Percentiles rank a stretch among this genome's conserved stretches.
phyloP scores from a whole-genome alignment of 805 yeast genomes.

The Schwanniomyces occidentalis region DNA sequence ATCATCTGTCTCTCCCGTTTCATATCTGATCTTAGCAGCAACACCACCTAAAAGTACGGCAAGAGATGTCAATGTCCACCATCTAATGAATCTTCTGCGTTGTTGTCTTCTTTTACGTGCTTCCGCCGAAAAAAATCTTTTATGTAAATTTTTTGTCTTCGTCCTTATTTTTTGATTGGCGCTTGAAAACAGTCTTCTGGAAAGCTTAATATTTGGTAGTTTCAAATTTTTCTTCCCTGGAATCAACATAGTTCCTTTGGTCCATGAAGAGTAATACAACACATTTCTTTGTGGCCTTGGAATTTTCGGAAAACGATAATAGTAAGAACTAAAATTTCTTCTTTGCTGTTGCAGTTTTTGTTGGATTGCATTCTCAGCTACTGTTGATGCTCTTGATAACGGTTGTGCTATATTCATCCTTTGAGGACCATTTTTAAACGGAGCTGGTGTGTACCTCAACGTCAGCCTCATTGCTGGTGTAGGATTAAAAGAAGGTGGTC shows the following conservation, averaged over 20 bases:
- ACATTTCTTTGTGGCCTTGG: conserved; percentile 59
- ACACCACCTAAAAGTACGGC: conserved; percentile 56
- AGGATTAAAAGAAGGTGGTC: conserved; percentile 20
- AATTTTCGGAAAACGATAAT: conserved; percentile 51
- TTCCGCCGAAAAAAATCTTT: conserved; percentile 43
- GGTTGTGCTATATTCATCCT: conserved; percentile 42
- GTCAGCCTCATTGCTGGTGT: conserved; percentile 14
- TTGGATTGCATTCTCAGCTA: conserved; percentile 32
- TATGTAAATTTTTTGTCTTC: conserved; percentile 37
- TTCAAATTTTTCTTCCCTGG: conserved; percentile 15
- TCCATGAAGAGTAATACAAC: conserved; percentile 50
- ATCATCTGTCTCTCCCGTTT: conserved; percentile 30
- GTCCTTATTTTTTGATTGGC: conserved; percentile 37
- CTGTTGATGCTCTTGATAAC: conserved; percentile 39
- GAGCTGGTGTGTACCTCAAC: conserved; percentile 22
- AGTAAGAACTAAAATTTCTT: conserved; percentile 23
- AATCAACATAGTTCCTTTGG: conserved; percentile 25
- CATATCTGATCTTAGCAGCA: conserved; percentile 46
- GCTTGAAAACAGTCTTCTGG: conserved; percentile 32
- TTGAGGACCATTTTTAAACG: conserved; percentile 36
- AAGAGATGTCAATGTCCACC: conserved; percentile 58
- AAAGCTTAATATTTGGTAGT: conserved; percentile 21
- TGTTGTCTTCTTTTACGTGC: conserved; percentile 41
- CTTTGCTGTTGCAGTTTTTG: conserved; percentile 14
- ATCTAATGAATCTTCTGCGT: conserved; percentile 42